Evolutionary conservation across 257 asterid species (phyloP).

Genomic region (Capsicum baccatum): DNA sequence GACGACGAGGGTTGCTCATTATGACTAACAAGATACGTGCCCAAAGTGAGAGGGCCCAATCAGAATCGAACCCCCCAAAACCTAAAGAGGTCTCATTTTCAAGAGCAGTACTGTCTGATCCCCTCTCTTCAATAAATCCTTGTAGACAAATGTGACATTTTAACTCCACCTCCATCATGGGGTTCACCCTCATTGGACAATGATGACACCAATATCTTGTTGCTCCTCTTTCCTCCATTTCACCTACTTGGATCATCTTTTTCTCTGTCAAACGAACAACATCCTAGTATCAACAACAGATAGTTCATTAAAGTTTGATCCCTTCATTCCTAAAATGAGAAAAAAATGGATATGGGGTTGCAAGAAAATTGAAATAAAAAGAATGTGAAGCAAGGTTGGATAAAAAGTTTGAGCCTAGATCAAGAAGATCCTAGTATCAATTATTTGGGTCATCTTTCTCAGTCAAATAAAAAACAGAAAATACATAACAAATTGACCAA

Average conservation of each 20-base stretch:
- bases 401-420: neutral
- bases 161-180: conserved; percentile 60
- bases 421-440: neutral
- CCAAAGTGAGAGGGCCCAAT: conserved; percentile 83
- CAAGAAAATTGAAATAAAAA: neutral
- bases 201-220: conserved; percentile 74
- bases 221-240: conserved; percentile 61
- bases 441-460: neutral
- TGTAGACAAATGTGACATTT: conserved; percentile 77
- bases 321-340: neutral
- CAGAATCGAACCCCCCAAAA: conserved; percentile 61
- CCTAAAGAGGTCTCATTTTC: conserved; percentile 43
- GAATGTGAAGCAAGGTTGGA: neutral
- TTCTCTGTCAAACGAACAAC: conserved; percentile 26
- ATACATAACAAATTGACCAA: no score
- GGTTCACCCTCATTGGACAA: conserved; percentile 73
- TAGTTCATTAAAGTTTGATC: neutral
- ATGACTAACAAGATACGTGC: conserved; percentile 82
- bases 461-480: neutral
- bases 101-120: conserved; percentile 38
- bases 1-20: conserved; percentile 61
- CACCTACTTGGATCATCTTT: neutral
- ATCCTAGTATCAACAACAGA: neutral
- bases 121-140: conserved; percentile 83
- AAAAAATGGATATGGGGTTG: neutral